Evolutionary conservation across 768 basidiomycete species (phyloP).

Genomic region (Lactarius pseudohatsudake): DNA sequence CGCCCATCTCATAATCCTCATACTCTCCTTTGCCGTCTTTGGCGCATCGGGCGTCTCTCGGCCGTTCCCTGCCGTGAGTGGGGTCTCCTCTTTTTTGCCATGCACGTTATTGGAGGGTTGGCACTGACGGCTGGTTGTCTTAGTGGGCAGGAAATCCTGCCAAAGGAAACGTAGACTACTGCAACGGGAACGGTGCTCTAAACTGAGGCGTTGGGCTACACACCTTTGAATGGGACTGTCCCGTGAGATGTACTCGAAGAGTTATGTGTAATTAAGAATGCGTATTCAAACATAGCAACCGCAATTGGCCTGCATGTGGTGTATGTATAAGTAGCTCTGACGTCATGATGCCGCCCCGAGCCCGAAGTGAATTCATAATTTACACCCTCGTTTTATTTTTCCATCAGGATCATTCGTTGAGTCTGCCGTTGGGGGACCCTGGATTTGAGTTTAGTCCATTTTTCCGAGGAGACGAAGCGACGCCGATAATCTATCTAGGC

Average conservation of each 20-base stretch:
- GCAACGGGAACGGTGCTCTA: slow-evolving; percentile 58
- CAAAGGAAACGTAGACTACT: slow-evolving; percentile 55
- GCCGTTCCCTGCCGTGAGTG: slow-evolving; percentile 45
- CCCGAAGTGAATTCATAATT: background rate
- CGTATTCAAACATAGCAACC: background rate
- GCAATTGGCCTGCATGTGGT: background rate
- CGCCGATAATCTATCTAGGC: no score
- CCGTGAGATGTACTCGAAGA: background rate
- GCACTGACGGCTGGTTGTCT: slow-evolving; percentile 1
- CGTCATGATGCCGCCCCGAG: background rate
- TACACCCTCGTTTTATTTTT: background rate
- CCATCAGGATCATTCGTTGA: background rate
- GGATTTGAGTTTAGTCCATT: background rate
- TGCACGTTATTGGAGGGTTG: background rate
- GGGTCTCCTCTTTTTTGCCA: background rate
- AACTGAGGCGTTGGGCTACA: slow-evolving; percentile 32
- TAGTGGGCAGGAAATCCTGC: slow-evolving; percentile 55
- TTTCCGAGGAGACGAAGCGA: no score
- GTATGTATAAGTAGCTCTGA: background rate
- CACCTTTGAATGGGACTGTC: background rate
- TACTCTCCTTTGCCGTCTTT: slow-evolving; percentile 64
- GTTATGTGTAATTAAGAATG: background rate
- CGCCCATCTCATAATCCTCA: slow-evolving; percentile 62
- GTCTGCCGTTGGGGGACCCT: background rate
- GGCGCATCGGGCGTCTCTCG: slow-evolving; percentile 52